Evolutionary conservation across 1,284 basidiomycete genomes (phyloP), one percentile per base, ranked within the genome.

Genomic region (Malassezia equina): DNA sequence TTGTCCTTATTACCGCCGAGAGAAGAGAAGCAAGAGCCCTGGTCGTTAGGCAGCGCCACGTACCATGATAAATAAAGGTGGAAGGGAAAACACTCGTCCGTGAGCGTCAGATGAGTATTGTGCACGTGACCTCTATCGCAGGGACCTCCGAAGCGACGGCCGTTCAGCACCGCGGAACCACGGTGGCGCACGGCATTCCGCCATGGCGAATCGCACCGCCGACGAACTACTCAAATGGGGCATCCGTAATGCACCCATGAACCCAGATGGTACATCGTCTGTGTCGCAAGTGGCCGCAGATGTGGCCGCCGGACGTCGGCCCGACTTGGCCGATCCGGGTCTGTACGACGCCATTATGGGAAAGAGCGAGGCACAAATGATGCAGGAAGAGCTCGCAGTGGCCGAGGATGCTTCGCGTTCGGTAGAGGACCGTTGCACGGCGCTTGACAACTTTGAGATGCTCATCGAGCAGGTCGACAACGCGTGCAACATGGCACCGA

Each of bases 391-490:
- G 52, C 60, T 74, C 21, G 27, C 51, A 0, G 64, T 60, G 19
- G 70, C 68, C 71, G 7, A 60, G 29, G 60, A 69, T 46, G n/a
- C 53, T 9, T 28, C 55, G 7, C 49, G 63, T 9, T 29, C 53
- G 2, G 44, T 59, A 36, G 29, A 57, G 0, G 68, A 71, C 34
- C 61, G 89, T 28, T 78, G 89, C 45, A 78, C 81, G 17, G 90
- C 93, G 0, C 78, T 96, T 65, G 93, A 98, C 77, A 83, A 96
- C 73, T 81, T 96, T 51, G 94, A 98, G 77, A 90, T 96, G 90
- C 79, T 96, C 24, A 81, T 95, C 61, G 90, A 96, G 75, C 81
- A 83, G 43, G 89, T 98, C 54, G 93, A 98, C 71, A 98, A 98
- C 75, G 91, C 93, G 2, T 95, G 90, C 73, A 84, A 96, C 77